These are phyloP conservation scores for Saksenaea vasiformis DNA, from an alignment of 371 early-diverging fungal species.

Conservation along the genomic window DNA sequence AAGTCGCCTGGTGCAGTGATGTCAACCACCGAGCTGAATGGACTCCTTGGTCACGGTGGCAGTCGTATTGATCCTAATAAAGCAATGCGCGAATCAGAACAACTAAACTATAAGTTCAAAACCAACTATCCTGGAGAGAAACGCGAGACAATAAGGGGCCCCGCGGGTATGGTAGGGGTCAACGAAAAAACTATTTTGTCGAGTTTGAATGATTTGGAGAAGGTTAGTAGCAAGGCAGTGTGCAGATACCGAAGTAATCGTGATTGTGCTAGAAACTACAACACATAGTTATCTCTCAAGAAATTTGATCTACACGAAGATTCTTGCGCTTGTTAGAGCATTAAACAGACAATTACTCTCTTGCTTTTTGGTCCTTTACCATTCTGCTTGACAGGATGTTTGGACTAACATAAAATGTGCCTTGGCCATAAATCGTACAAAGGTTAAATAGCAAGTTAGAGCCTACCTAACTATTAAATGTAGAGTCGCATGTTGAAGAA, in stretches of 20 bases:
- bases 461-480: too few relatives aligned
- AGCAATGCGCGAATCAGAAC: neutral
- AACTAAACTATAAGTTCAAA: neutral
- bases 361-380: too few relatives aligned
- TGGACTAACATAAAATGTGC: too few relatives aligned
- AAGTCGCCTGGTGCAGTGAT: neutral
- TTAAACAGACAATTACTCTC: neutral
- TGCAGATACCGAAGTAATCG: neutral
- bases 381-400: too few relatives aligned
- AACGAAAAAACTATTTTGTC: conserved; percentile 14
- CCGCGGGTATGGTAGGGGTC: conserved; percentile 10
- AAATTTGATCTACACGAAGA: neutral
- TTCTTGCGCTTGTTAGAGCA: neutral
- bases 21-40: neutral
- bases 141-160: neutral
- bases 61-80: neutral
- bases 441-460: too few relatives aligned
- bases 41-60: neutral
- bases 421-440: too few relatives aligned
- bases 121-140: neutral
- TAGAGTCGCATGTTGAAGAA: too few relatives aligned
- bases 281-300: neutral
- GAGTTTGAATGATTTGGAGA: conserved; percentile 24
- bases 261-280: neutral
- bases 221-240: neutral